Conservation (phyloP, 495 filamentous ascomycete species). For the Penicillium coprophilum region DNA sequence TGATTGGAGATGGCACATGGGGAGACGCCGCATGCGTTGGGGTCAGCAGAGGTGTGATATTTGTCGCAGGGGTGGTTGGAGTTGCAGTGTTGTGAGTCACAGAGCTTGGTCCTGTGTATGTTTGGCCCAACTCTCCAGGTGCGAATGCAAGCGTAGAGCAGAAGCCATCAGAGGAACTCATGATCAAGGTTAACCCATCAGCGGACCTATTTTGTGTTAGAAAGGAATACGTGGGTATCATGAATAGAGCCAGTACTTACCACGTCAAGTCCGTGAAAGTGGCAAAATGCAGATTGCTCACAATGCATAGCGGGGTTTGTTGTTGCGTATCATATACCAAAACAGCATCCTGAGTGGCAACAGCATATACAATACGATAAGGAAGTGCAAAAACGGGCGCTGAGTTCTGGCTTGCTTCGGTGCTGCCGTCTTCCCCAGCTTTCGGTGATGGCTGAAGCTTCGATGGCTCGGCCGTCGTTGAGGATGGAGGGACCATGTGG, state of each 20-base stretch:
- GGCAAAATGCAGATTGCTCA: slow-evolving; percentile 95
- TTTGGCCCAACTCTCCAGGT: slow-evolving; percentile 82
- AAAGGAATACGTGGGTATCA: slow-evolving; percentile 25
- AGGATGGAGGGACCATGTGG: slow-evolving; percentile 80
- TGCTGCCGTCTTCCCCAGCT: slow-evolving; percentile 51
- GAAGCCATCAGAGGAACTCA: slow-evolving; percentile 97
- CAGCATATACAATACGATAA: slow-evolving; percentile 94
- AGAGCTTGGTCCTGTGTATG: slow-evolving; percentile 68
- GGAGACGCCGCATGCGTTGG: slow-evolving; percentile 61
- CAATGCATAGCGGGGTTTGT: slow-evolving; percentile 83
- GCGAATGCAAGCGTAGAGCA: slow-evolving; percentile 88
- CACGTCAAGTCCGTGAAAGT: slow-evolving; percentile 97
- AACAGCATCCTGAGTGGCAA: slow-evolving; percentile 96
- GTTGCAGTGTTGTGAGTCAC: slow-evolving; percentile 47
- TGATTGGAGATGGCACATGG: slow-evolving; percentile 56
- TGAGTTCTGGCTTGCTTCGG: slow-evolving; percentile 52
- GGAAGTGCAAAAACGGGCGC: slow-evolving; percentile 75
- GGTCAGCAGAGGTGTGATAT: slow-evolving; percentile 65
- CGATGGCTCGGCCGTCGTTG: slow-evolving; percentile 41
- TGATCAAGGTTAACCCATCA: slow-evolving; percentile 87
- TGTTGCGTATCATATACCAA: slow-evolving; percentile 97
- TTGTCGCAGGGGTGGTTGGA: slow-evolving; percentile 49
- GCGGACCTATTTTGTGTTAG: slow-evolving; percentile 67
- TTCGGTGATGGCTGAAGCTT: slow-evolving; percentile 55
- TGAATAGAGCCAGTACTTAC: slow-evolving; percentile 50